Conservation (phyloP, 768 basidiomycete genomes). For the Boletus tomentosulus region DNA sequence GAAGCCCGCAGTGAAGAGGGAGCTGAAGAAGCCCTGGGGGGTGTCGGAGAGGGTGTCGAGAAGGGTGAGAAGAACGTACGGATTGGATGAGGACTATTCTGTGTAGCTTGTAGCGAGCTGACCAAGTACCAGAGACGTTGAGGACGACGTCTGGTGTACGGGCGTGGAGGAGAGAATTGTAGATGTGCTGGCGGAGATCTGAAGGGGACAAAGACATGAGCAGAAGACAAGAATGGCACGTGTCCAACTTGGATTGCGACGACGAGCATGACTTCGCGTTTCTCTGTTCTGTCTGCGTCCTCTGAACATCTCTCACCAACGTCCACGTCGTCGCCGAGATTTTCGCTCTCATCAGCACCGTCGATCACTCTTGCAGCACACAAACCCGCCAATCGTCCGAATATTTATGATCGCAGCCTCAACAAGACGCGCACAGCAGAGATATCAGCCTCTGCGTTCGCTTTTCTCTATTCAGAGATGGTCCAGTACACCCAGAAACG, state of each 20-base stretch:
- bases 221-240: background rate
- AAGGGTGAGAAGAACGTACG: conserved; percentile 39
- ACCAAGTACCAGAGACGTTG: conserved; percentile 62
- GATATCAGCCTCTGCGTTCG: conserved; percentile 78
- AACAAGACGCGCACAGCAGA: conserved; percentile 85
- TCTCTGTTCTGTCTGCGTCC: conserved; percentile 61
- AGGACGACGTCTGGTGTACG: conserved; percentile 78
- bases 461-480: conserved; percentile 90
- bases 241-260: conserved; percentile 1
- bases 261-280: conserved; percentile 60
- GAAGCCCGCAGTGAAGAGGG: conserved; percentile 81
- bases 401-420: conserved; percentile 85
- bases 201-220: conserved; percentile 40
- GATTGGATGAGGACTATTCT: conserved; percentile 86
- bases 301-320: conserved; percentile 52
- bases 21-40: conserved; percentile 79
- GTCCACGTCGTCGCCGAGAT: conserved; percentile 53
- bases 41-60: background rate
- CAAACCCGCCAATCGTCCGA: conserved; percentile 48
- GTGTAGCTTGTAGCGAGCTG: conserved; percentile 74
- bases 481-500: conserved; percentile 96
- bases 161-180: conserved; percentile 65
- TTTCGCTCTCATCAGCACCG: conserved; percentile 59
- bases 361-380: conserved; percentile 41
- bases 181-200: conserved; percentile 72